Percentiles rank a stretch among this genome's conserved stretches.
phyloP scores from a whole-genome alignment of 139 green algal genomes.

The Coccomyxa sp. region DNA sequence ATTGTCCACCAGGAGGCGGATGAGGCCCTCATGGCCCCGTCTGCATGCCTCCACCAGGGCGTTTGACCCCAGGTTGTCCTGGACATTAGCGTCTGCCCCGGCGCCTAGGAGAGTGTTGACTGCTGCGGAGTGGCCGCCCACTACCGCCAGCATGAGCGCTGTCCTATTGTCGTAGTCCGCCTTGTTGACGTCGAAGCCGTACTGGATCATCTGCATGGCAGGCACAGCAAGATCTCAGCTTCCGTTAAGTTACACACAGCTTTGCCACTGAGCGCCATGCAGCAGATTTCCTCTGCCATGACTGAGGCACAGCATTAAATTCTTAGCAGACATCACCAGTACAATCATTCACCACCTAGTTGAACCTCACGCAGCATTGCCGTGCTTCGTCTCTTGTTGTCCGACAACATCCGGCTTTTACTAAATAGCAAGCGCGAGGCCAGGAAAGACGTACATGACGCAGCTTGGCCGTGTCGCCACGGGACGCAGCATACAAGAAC shows the following conservation, averaged over 20 bases:
- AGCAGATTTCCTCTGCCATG: no score
- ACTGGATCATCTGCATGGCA: constrained; percentile 29
- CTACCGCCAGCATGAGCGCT: constrained; percentile 9
- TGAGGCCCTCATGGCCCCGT: constrained; percentile 24
- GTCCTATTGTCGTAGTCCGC: constrained; percentile 11
- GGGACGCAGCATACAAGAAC: constrained; percentile 39
- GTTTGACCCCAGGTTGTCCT: constrained; percentile 33
- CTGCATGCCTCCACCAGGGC: constrained; percentile 39
- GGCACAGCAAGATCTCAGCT: no score
- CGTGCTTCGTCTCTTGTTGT: no score
- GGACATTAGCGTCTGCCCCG: constrained; percentile 7
- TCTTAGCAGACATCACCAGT: no score
- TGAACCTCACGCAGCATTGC: no score
- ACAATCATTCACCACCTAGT: no score
- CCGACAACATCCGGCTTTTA: background rate
- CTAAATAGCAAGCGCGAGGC: background rate
- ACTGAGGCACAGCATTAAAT: no score
- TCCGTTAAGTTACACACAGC: no score
- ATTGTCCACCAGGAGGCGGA: background rate
- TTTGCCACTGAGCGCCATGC: no score
- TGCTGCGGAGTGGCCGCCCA: constrained; percentile 1
- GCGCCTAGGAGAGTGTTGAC: constrained; percentile 38
- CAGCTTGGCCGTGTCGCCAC: constrained; percentile 22
- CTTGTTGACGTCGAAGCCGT: constrained; percentile 4
- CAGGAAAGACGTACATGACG: constrained; percentile 21